Conservation (phyloP, 148 eudicot genomes). For the Dysphania ambrosioides region DNA sequence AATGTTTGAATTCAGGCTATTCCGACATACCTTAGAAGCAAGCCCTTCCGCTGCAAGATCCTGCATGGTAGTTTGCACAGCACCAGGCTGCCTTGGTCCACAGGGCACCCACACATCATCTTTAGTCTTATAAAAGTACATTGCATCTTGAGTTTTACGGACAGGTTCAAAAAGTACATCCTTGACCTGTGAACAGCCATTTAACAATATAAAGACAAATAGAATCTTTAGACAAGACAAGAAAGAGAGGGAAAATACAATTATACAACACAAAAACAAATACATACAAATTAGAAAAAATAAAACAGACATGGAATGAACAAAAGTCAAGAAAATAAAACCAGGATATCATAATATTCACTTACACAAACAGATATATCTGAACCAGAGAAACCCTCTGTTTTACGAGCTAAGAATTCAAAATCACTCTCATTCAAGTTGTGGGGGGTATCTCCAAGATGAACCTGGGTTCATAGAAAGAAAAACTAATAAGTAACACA, state of each 20-base stretch:
- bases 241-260: too few species aligned
- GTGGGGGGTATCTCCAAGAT: slow-evolving; percentile 95
- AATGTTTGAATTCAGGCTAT: background rate
- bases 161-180: slow-evolving; percentile 98
- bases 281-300: background rate
- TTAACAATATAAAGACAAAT: background rate
- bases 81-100: slow-evolving; percentile 83
- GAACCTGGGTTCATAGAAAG: slow-evolving; percentile 51
- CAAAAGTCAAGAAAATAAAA: slow-evolving; percentile 2
- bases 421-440: slow-evolving; percentile 80
- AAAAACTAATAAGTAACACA: slow-evolving; percentile 7
- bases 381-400: slow-evolving; percentile 98
- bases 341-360: slow-evolving; percentile 7
- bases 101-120: slow-evolving; percentile 77
- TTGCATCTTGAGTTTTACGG: slow-evolving; percentile 96
- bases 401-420: slow-evolving; percentile 65
- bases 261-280: background rate
- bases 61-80: slow-evolving; percentile 85
- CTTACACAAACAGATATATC: slow-evolving; percentile 98
- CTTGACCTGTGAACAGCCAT: slow-evolving; percentile 55
- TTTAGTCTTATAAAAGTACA: slow-evolving; percentile 59
- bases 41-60: slow-evolving; percentile 83
- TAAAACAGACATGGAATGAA: background rate
- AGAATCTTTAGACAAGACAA: background rate
- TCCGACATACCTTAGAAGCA: slow-evolving; percentile 73